A percentile compares a stretch with the other conserved stretches of the same genome.
Evolutionary conservation across 345 rosid species (phyloP).

Genomic region (Sonneratia alba): DNA sequence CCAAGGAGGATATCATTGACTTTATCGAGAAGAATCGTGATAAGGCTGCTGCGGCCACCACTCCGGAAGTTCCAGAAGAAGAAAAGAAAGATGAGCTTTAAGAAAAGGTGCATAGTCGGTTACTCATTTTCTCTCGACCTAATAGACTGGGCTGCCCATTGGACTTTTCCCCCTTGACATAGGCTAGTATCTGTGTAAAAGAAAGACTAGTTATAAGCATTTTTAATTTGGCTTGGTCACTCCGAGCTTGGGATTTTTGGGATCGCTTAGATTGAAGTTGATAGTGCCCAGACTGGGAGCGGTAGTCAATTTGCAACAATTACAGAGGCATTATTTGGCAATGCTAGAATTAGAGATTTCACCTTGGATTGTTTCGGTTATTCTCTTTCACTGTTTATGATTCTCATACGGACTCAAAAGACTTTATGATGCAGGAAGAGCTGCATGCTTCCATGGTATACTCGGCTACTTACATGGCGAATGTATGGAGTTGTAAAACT

Average conservation of each 20-base stretch:
- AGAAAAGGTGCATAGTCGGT: conserved; percentile 7
- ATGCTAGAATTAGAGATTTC: too few species aligned
- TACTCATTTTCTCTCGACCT: background rate
- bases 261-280: too few species aligned
- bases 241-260: too few species aligned
- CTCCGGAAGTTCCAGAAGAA: conserved; percentile 20
- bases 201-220: too few species aligned
- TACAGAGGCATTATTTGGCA: too few species aligned
- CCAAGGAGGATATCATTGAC: conserved; percentile 65
- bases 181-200: too few species aligned
- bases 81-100: conserved; percentile 58
- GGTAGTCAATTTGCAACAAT: too few species aligned
- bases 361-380: too few species aligned
- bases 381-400: too few species aligned
- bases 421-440: background rate
- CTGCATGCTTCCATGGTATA: background rate
- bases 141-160: background rate
- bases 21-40: conserved; percentile 83
- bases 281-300: too few species aligned
- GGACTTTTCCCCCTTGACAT: too few species aligned
- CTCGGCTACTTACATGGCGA: background rate
- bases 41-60: conserved; percentile 15
- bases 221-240: too few species aligned
- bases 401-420: background rate
- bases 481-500: conserved; percentile 1